Evolutionary conservation across 2,329 filamentous ascomycete species (phyloP), one percentile per base, ranked within the genome.

Genomic region (Simplicillium sp.): DNA sequence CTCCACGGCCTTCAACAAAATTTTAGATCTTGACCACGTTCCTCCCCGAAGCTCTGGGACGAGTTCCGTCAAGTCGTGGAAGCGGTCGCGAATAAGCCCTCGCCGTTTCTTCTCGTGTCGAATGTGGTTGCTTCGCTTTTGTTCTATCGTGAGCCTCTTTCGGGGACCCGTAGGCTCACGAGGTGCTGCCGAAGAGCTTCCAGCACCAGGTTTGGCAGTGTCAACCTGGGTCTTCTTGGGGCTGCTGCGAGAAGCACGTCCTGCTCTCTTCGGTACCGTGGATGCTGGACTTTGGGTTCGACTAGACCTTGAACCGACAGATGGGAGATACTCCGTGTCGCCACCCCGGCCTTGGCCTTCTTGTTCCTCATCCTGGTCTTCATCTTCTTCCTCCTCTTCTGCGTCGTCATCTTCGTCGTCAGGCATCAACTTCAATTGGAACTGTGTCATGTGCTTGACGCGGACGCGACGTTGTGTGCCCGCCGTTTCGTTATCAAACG

Each of bases 111-210:
- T 38, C 25, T 42, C 40, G 28, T 42, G 40, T 4, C 40, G 40
- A n/a, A 42, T 42, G 31, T 42, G 40, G 33, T 42, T 42, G 36
- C 40, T 37, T 3, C 40, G 36, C 16, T 42, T 42, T 33, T 42
- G 40, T 28, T 42, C 40, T 7, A 42, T 39, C 13, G 40, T 42
- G 32, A 42, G 40, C 36, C 35, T 38, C 20, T 42, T 34, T 14
- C 40, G 29, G 3, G 36, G 39, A 11, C 28, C 39, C 9, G 25
- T 41, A 1, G 28, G 12, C 20, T 38, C 29, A 7, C 36, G 29
- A 14, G 12, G 31, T 9, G 36, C 20, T 11, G n/a, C 12, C 4
- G 14, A 9, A 3, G 15, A 37, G 8, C 29, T 18, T 1, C 17
- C 36, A 4, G 17, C 33, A 1, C 35, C 16, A 3, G 29, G 7